A percentile compares a stretch with the other conserved stretches of the same genome.
Conservation (phyloP, 192 early-diverging fungal species). For the Entomortierella chlamydospora region DNA sequence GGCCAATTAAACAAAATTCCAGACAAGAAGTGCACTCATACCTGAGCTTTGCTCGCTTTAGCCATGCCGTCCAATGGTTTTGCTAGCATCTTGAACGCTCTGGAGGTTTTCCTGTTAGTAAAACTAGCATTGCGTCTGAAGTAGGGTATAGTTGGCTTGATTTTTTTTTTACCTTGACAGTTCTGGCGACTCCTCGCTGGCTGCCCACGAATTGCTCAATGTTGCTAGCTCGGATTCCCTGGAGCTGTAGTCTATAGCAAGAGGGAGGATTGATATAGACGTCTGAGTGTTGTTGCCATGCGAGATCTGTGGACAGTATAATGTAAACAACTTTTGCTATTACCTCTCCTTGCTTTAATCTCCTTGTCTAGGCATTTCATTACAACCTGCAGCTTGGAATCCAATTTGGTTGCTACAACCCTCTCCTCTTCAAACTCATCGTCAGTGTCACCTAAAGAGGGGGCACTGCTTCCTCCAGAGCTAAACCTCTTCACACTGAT, state of each 20-base stretch:
- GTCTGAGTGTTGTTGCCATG: too few relatives aligned
- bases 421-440: slow-evolving; percentile 52
- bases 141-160: too few relatives aligned
- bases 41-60: slow-evolving; percentile 53
- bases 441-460: slow-evolving; percentile 41
- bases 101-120: not conserved
- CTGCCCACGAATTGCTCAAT: slow-evolving; percentile 25
- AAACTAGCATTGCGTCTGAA: not conserved
- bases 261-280: too few relatives aligned
- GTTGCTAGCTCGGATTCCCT: slow-evolving; percentile 49
- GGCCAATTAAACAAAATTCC: too few relatives aligned
- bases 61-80: slow-evolving; percentile 50
- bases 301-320: too few relatives aligned
- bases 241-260: slow-evolving; percentile 33
- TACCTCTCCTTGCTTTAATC: slow-evolving; percentile 49
- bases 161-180: slow-evolving; percentile 20
- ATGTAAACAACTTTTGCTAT: too few relatives aligned
- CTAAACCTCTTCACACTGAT: slow-evolving; percentile 47
- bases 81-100: slow-evolving; percentile 36
- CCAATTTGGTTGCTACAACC: slow-evolving; percentile 3
- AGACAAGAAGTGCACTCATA: not conserved
- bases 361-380: slow-evolving; percentile 47
- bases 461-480: slow-evolving; percentile 4
- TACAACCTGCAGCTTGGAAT: slow-evolving; percentile 36
- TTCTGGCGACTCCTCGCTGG: slow-evolving; percentile 26